Evolutionary conservation across 441 rosid species (phyloP), one percentile per base, ranked within the genome.

Genomic region (Adansonia grandidieri): DNA sequence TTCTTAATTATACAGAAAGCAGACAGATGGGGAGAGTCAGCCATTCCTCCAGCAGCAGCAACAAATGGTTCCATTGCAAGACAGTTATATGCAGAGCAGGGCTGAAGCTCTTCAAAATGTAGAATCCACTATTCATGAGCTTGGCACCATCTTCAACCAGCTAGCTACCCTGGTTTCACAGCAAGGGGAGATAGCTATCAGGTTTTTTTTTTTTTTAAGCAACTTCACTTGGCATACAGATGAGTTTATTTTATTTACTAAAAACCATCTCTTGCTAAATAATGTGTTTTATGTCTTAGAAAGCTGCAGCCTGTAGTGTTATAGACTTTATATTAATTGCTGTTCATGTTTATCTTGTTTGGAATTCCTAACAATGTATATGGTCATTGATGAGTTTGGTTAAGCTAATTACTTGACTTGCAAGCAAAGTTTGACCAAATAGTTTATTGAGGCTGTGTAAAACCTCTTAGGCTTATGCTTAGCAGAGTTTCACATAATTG

Each of bases 161-260:
- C 71, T 66, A 8, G 71, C 71, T 17, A 66, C 71, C 17, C 50
- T 66, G 32, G 71, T 66, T 66, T 66, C 71, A 9, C 71, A 66
- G 50, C 71, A 66, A 42, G 71, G 71, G 17, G 71, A 66, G 51
- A 42, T 66, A 42, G 71, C 51, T 0, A 66, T 66, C 71, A 66
- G 71, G 71, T 66, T 42, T 42, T 2, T 37, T 24, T 0, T 3
- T 58, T 2, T 40, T n/a, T 37, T 65, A 32, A 37, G 1, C 2
- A 5, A 28, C 32, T 28, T 14, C 9, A 15, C 17, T 14, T 14
- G 9, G 20, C 9, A 32, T 64, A 6, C n/a, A 15, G 2, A 32
- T 37, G 20, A 64, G 15, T 32, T 32, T 64, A 4, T 63, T 64
- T 15, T 32, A 19, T 14, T 37, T 64, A n/a, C 1, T 13, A 32